phyloP scores from a whole-genome alignment of 495 filamentous ascomycete species.

The Aspergillus diversus region DNA sequence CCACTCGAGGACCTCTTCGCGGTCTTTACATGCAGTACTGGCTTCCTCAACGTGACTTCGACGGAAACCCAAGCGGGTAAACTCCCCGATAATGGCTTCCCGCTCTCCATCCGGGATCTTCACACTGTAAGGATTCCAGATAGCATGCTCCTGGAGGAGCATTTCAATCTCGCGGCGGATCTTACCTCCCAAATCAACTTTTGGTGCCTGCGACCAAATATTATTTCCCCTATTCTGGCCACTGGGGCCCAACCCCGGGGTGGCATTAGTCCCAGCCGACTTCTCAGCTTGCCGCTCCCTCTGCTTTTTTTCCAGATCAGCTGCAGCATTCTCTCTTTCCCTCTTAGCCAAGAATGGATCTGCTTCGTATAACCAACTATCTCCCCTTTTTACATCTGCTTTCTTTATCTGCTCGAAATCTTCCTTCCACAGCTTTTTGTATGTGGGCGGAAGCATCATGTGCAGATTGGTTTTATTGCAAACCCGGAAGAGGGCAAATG shows the following conservation, averaged over 20 bases:
- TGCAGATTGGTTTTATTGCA: slow-evolving; percentile 93
- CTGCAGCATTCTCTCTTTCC: slow-evolving; percentile 76
- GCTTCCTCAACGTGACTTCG: slow-evolving; percentile 89
- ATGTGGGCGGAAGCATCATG: slow-evolving; percentile 90
- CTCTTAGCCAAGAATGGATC: slow-evolving; percentile 84
- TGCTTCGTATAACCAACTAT: slow-evolving; percentile 91
- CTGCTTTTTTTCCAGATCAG: slow-evolving; percentile 70
- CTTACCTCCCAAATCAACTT: slow-evolving; percentile 86
- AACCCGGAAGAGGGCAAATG: slow-evolving; percentile 86
- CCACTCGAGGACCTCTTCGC: slow-evolving; percentile 93
- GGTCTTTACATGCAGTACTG: slow-evolving; percentile 80
- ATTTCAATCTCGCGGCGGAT: slow-evolving; percentile 77
- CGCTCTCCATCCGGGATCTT: slow-evolving; percentile 61
- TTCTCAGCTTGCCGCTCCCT: slow-evolving; percentile 65
- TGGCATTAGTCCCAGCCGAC: slow-evolving; percentile 55
- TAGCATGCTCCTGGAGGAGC: slow-evolving; percentile 70
- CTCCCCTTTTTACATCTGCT: slow-evolving; percentile 73
- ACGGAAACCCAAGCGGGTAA: slow-evolving; percentile 78
- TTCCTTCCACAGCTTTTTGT: slow-evolving; percentile 83
- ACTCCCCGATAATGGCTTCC: slow-evolving; percentile 68
- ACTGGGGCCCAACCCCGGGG: slow-evolving; percentile 38
- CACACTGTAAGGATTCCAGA: slow-evolving; percentile 84
- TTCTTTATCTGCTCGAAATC: slow-evolving; percentile 79
- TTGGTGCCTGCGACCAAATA: slow-evolving; percentile 83
- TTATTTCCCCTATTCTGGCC: slow-evolving; percentile 49